Conservation (phyloP, 768 basidiomycete genomes). For the Leccinum subgranulosum region DNA sequence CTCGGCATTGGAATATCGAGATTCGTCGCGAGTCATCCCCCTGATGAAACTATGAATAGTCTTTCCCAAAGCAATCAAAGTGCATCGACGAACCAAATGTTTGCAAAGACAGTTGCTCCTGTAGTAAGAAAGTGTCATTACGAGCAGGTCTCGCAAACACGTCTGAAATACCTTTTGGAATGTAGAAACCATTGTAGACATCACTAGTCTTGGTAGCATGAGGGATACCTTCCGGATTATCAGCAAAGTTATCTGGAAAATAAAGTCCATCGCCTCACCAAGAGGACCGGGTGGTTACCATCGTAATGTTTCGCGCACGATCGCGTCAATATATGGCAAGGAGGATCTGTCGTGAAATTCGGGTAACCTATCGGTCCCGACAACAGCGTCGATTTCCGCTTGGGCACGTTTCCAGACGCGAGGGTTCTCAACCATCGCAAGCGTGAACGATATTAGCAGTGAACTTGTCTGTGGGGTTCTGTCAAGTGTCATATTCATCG, state of each 20-base stretch:
- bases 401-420: slow-evolving; percentile 7
- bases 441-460: background rate
- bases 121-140: background rate
- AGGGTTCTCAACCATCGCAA: slow-evolving; percentile 14
- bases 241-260: background rate
- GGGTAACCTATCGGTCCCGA: slow-evolving; percentile 9
- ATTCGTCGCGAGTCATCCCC: slow-evolving; percentile 20
- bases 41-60: background rate
- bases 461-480: slow-evolving; percentile 2
- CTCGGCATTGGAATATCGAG: slow-evolving; percentile 15
- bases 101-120: slow-evolving; percentile 15
- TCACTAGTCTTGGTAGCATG: slow-evolving; percentile 35
- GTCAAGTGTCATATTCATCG: background rate
- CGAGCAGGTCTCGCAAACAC: background rate
- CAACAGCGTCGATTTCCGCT: slow-evolving; percentile 6
- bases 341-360: slow-evolving; percentile 6
- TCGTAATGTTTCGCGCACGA: slow-evolving; percentile 8
- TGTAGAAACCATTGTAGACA: slow-evolving; percentile 43
- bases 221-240: slow-evolving; percentile 3
- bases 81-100: slow-evolving; percentile 9
- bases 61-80: background rate
- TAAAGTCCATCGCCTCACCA: background rate
- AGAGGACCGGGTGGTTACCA: slow-evolving; percentile 9
- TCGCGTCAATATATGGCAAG: slow-evolving; percentile 10
- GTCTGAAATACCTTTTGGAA: slow-evolving; percentile 41